Conservation (phyloP, 345 rosid genomes). For the Carallia pectinifolia region DNA sequence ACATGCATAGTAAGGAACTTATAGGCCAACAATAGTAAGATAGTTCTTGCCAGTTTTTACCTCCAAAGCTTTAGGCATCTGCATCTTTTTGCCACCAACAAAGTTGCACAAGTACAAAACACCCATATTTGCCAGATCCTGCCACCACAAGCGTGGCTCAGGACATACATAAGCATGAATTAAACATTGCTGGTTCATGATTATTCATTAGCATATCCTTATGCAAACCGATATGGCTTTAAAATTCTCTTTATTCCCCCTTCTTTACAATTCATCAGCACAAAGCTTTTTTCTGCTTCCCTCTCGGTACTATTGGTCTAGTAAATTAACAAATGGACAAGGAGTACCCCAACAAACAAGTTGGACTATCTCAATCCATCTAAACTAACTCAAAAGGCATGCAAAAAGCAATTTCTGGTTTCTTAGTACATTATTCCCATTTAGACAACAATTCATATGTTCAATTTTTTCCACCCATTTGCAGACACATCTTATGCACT, state of each 20-base stretch:
- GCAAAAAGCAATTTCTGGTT: too few relatives aligned
- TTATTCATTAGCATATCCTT: not conserved
- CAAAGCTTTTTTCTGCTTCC: not conserved
- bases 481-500: too few relatives aligned
- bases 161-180: not conserved
- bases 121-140: constrained; percentile 37
- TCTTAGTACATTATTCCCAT: too few relatives aligned
- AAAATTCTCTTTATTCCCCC: not conserved
- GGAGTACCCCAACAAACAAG: not conserved
- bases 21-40: not conserved
- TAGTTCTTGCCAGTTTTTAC: constrained; percentile 9
- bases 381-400: too few relatives aligned
- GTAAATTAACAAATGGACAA: not conserved
- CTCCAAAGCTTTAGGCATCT: constrained; percentile 34
- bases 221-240: not conserved
- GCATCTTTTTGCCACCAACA: constrained; percentile 21
- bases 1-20: not conserved
- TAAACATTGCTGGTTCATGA: not conserved
- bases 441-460: too few relatives aligned
- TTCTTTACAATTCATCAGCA: not conserved
- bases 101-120: constrained; percentile 31
- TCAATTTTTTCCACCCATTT: too few relatives aligned
- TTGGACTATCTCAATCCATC: too few relatives aligned
- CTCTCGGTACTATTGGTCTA: not conserved
- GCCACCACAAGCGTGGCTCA: constrained; percentile 8